These are phyloP conservation scores for Suillus subalutaceus DNA, from an alignment of 768 basidiomycete species.

Conservation along the genomic window DNA sequence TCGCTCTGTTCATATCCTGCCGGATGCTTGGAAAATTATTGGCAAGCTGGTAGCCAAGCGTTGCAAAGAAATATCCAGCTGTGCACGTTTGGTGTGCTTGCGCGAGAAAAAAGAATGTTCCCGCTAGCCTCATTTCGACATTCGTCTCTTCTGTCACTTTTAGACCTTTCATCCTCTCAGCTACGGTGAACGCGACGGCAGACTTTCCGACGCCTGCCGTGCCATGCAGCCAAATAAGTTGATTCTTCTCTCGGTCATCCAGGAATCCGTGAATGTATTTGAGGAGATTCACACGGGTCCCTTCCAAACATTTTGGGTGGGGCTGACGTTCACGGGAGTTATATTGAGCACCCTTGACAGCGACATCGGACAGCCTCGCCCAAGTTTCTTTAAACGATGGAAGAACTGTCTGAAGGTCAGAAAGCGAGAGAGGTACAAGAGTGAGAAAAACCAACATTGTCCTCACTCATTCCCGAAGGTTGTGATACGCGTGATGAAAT, in stretches of 20 bases:
- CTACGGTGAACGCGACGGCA: too few relatives aligned
- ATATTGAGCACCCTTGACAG: too few relatives aligned
- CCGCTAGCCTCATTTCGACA: neutral
- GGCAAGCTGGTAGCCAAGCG: neutral
- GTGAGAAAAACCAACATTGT: too few relatives aligned
- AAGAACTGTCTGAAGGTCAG: too few relatives aligned
- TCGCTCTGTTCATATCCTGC: neutral
- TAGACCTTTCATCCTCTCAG: too few relatives aligned
- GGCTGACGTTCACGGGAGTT: neutral
- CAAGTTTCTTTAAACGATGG: neutral
- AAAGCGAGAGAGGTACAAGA: too few relatives aligned
- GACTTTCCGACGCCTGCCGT: neutral
- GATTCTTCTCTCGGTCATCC: neutral
- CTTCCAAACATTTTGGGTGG: neutral
- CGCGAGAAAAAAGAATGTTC: neutral
- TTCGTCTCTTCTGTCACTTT: too few relatives aligned
- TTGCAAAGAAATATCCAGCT: neutral
- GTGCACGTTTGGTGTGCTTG: neutral
- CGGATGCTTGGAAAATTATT: neutral
- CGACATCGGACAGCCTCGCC: neutral
- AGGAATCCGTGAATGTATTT: neutral
- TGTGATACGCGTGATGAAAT: too few relatives aligned
- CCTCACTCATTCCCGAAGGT: too few relatives aligned
- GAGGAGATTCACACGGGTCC: neutral
- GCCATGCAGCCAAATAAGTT: neutral